Evolutionary conservation across 2,329 filamentous ascomycete species (phyloP).

Genomic region (Aspergillus transmontanensis): DNA sequence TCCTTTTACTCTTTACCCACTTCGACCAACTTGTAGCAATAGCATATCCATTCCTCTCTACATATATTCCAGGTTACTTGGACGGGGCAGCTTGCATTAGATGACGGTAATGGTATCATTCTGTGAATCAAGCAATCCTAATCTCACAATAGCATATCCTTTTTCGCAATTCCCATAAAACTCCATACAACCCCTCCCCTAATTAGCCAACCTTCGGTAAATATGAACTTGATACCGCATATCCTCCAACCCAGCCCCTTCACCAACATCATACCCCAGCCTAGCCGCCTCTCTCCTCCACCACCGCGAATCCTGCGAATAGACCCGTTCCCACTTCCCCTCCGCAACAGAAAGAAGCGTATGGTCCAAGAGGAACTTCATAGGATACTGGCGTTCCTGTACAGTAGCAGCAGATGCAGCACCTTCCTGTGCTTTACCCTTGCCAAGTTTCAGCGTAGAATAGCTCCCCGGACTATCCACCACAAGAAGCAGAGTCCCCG

Average conservation of each 20-base stretch:
- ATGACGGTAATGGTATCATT: not conserved
- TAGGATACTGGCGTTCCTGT: constrained; percentile 71
- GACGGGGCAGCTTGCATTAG: not conserved
- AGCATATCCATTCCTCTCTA: constrained; percentile 29
- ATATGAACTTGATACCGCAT: constrained; percentile 94
- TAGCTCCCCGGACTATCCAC: constrained; percentile 94
- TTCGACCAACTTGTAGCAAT: constrained; percentile 28
- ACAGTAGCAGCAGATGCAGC: constrained; percentile 44
- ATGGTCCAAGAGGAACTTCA: constrained; percentile 90
- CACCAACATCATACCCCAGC: constrained; percentile 79
- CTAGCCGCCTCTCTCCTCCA: constrained; percentile 68
- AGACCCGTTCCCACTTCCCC: constrained; percentile 70
- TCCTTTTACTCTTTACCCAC: constrained; percentile 24
- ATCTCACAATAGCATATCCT: constrained; percentile 8
- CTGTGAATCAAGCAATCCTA: not conserved
- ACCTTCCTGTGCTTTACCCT: constrained; percentile 32
- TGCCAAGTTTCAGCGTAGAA: constrained; percentile 74
- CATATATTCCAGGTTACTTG: constrained; percentile 5
- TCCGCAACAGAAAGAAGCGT: constrained; percentile 62
- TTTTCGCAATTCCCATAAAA: not conserved
- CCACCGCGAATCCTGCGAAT: constrained; percentile 79
- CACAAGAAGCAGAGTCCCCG: constrained; percentile 73
- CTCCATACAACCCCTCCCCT: not conserved
- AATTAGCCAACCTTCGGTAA: constrained; percentile 56
- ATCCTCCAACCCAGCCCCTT: constrained; percentile 85